Base-by-base conservation (phyloP, 1,284 basidiomycete genomes). In the Papiliotrema terrestris region DNA sequence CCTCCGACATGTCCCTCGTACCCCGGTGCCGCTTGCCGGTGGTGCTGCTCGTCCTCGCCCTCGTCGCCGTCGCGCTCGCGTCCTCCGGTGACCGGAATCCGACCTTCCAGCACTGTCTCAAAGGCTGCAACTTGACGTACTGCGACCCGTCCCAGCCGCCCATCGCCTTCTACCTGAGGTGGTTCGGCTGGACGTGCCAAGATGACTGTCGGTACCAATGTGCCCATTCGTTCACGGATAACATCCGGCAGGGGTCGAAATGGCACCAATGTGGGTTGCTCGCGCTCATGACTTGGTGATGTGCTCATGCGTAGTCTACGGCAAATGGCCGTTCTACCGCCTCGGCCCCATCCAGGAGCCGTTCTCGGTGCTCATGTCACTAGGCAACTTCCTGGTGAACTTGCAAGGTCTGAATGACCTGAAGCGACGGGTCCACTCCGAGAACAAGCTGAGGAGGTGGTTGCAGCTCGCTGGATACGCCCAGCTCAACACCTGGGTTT, bases 251-350 rank as follows among this genome's bases (percentile, higher is more conserved):
- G 56, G 63, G 75, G 38, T 29, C 59, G 17, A 50, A 50, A 36
- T 77, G 88, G 20, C 81, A 88, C 52, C 93, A 96, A 68, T 97
- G 67, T 66, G 52, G 58, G 67, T 64, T 2, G 26, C 39, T 4
- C 41, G 22, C 11, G 15, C 45, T 19, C 14, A 8, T 23, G 14
- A 45, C 8, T 9, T 26, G 36, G 20, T 25, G 13, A 36, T 8
- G 15, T 49, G 37, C 22, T 23, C 15, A 39, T 20, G 19, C 13
- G 3, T 29, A 69, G 67, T 89, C 74, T 84, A 92, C 67, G 96
- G 96, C 23, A 98, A 98, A 79, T 98, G 95, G 94, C 90, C 92
- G 0, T 97, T 97, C 74, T 87, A 86, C 83, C 82, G 92, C 39
- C 78, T 89, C 22, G 76, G 81, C 5, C 91, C 91, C 25, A 87